Conservation (phyloP, 306 rosid species). For the Vicia villosa region DNA sequence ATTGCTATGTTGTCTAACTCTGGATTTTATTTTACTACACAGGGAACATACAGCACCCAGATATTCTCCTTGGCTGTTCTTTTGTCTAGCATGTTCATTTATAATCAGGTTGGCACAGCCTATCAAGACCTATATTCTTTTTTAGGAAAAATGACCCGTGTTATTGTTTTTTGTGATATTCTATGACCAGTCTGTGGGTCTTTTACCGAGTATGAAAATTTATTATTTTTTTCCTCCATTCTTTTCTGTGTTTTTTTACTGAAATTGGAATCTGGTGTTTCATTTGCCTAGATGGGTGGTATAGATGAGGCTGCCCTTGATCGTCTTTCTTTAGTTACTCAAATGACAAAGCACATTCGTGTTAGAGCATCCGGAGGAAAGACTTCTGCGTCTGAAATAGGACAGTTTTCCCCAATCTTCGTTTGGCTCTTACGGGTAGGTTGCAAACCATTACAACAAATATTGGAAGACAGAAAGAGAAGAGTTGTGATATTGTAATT, state of each 20-base stretch:
- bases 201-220: slow-evolving; percentile 3
- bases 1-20: slow-evolving; percentile 7
- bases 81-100: slow-evolving; percentile 91
- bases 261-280: slow-evolving; percentile 34
- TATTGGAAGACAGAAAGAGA: slow-evolving; percentile 11
- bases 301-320: slow-evolving; percentile 94
- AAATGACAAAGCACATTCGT: slow-evolving; percentile 93
- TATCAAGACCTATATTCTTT: slow-evolving; percentile 22
- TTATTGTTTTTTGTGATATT: background rate
- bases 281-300: slow-evolving; percentile 75
- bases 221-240: background rate
- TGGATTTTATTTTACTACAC: slow-evolving; percentile 26
- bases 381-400: slow-evolving; percentile 74
- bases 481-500: background rate
- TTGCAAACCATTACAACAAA: slow-evolving; percentile 22
- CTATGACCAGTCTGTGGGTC: slow-evolving; percentile 20
- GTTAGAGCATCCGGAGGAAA: slow-evolving; percentile 86
- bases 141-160: slow-evolving; percentile 8
- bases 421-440: slow-evolving; percentile 95
- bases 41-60: slow-evolving; percentile 98
- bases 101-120: slow-evolving; percentile 78
- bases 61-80: slow-evolving; percentile 93
- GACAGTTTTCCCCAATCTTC: slow-evolving; percentile 91
- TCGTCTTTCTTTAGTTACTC: slow-evolving; percentile 93
- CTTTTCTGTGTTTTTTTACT: slow-evolving; percentile 19